Evolutionary conservation across 2,329 filamentous ascomycete species (phyloP).

Genomic region (Cercospora nicotianae): DNA sequence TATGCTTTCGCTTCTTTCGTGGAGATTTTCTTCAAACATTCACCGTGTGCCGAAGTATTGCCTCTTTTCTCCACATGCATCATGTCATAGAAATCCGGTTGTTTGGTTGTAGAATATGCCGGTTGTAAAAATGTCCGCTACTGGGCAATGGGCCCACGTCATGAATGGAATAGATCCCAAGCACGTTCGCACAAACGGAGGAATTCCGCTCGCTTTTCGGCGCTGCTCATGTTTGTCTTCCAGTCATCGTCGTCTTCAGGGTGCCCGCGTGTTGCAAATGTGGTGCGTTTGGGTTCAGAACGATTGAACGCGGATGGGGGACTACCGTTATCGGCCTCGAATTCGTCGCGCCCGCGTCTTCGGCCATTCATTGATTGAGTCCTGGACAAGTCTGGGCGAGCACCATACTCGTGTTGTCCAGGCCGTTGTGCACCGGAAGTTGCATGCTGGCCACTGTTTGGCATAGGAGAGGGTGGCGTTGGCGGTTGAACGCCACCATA

Average conservation of each 20-base stretch:
- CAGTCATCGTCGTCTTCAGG: constrained; percentile 35
- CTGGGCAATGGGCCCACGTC: constrained; percentile 23
- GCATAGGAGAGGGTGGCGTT: constrained; percentile 78
- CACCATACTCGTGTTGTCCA: constrained; percentile 38
- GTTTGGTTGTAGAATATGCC: neutral
- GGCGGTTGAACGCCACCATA: constrained; percentile 93
- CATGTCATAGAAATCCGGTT: neutral
- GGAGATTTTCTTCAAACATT: neutral
- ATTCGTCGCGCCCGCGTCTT: constrained; percentile 81
- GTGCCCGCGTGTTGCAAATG: constrained; percentile 33
- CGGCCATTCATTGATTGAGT: constrained; percentile 60
- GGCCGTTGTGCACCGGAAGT: constrained; percentile 23
- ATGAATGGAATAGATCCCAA: constrained; percentile 97
- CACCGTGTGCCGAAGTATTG: neutral
- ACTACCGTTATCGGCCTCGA: constrained; percentile 82
- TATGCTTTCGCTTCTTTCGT: neutral
- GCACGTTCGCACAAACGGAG: constrained; percentile 80
- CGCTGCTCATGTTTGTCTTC: constrained; percentile 80
- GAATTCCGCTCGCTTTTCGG: constrained; percentile 92
- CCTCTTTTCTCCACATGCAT: neutral
- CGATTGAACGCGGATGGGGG: constrained; percentile 64
- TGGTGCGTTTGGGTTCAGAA: constrained; percentile 60
- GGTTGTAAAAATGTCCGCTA: neutral
- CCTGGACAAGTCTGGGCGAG: constrained; percentile 36
- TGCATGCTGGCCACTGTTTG: constrained; percentile 37